Conservation (phyloP, 164 flowering plant genomes). For the Piper betle region DNA sequence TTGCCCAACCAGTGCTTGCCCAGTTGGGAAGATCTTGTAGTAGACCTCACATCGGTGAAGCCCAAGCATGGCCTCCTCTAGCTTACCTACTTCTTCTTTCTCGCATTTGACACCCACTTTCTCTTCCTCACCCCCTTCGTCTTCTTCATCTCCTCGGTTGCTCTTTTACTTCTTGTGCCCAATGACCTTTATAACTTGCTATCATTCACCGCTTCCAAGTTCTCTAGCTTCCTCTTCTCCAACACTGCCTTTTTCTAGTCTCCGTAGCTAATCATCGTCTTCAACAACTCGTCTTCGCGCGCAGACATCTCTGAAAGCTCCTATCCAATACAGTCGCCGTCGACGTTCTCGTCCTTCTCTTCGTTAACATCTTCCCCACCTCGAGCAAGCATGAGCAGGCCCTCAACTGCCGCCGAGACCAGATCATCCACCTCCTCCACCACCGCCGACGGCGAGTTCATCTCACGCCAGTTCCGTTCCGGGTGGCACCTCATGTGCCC, state of each 20-base stretch:
- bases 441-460: neutral
- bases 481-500: slow-evolving; percentile 86
- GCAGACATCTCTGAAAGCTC: neutral
- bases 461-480: slow-evolving; percentile 18
- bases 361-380: slow-evolving; percentile 5
- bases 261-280: neutral
- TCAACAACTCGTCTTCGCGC: neutral
- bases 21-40: too few species aligned
- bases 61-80: too few species aligned
- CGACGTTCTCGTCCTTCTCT: neutral
- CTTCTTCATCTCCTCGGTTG: neutral
- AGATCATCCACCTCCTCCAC: slow-evolving; percentile 5
- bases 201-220: slow-evolving; percentile 10
- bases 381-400: slow-evolving; percentile 19
- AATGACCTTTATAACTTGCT: slow-evolving; percentile 20
- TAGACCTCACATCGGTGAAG: too few species aligned
- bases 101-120: neutral
- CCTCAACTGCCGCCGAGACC: slow-evolving; percentile 6
- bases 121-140: neutral
- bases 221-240: slow-evolving; percentile 17
- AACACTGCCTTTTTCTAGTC: too few species aligned
- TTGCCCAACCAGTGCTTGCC: too few species aligned
- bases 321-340: neutral
- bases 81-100: too few species aligned
- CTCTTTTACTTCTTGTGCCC: slow-evolving; percentile 35